A percentile compares a stretch with the other conserved stretches of the same genome.
phyloP scores from a whole-genome alignment of 805 yeast genomes.

The Nakazawaea siamensis region DNA sequence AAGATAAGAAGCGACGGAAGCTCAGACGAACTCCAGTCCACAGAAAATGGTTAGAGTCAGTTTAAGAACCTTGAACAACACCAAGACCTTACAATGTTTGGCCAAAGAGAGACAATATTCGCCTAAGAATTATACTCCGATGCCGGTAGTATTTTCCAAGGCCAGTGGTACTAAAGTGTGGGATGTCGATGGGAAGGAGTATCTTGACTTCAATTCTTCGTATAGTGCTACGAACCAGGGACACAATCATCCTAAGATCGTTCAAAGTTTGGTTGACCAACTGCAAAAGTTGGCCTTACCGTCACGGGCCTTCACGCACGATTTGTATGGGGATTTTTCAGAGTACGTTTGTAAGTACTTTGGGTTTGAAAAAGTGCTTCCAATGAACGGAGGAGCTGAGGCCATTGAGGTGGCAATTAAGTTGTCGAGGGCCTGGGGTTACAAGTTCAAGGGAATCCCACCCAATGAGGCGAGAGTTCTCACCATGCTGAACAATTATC shows the following conservation, averaged over 20 bases:
- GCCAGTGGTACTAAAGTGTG: conserved; percentile 16
- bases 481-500: conserved; percentile 27
- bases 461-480: conserved; percentile 20
- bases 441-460: conserved; percentile 21
- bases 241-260: conserved; percentile 19
- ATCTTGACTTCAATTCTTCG: conserved; percentile 20
- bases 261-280: conserved; percentile 24
- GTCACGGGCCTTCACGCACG: conserved; percentile 14
- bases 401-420: conserved; percentile 30
- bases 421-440: conserved; percentile 24
- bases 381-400: conserved; percentile 26
- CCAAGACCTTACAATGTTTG: conserved; percentile 14
- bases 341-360: conserved; percentile 19
- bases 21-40: no score
- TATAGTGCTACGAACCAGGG: conserved; percentile 22
- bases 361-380: conserved; percentile 21
- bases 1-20: no score
- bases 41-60: not conserved
- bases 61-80: not conserved
- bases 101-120: conserved; percentile 16
- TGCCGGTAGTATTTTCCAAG: conserved; percentile 18
- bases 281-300: conserved; percentile 21
- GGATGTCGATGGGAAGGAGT: conserved; percentile 20
- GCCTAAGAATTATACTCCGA: conserved; percentile 21
- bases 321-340: conserved; percentile 17